Evolutionary conservation across 768 basidiomycete genomes (phyloP).

Genomic region (Coprinellus aureogranulatus): DNA sequence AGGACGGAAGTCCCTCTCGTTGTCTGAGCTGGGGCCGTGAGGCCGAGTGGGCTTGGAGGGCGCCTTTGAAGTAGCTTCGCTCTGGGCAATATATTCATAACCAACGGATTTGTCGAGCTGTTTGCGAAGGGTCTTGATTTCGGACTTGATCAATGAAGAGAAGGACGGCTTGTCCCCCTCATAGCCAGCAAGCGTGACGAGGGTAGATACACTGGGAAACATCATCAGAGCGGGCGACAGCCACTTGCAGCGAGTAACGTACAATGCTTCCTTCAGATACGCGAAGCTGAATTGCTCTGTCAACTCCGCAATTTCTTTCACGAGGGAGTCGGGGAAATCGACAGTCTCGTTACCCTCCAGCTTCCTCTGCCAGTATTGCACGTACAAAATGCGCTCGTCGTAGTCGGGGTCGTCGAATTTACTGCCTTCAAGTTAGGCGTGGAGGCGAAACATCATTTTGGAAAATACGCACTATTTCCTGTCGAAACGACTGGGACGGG

Average conservation of each 20-base stretch:
- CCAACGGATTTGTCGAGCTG: conserved; percentile 53
- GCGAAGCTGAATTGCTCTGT: conserved; percentile 81
- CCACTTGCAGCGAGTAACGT: conserved; percentile 26
- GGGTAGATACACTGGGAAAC: conserved; percentile 58
- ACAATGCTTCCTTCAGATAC: conserved; percentile 90
- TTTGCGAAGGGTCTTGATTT: conserved; percentile 62
- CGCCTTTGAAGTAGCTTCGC: conserved; percentile 50
- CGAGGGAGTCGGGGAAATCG: conserved; percentile 64
- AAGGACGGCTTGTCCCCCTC: conserved; percentile 55
- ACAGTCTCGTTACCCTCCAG: conserved; percentile 60
- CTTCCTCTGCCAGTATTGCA: conserved; percentile 79
- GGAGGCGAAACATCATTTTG: neutral
- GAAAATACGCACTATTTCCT: conserved; percentile 67
- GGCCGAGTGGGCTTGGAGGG: conserved; percentile 3
- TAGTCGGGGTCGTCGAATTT: conserved; percentile 69
- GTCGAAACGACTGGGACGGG: conserved; percentile 81
- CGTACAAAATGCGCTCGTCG: conserved; percentile 66
- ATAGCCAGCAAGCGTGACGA: conserved; percentile 61
- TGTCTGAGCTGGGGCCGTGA: conserved; percentile 7
- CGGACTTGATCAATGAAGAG: conserved; percentile 44
- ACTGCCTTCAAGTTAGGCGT: conserved; percentile 31
- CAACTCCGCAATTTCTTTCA: conserved; percentile 53
- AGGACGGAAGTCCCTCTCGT: conserved; percentile 15
- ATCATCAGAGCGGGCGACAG: neutral
- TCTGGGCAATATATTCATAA: conserved; percentile 18